Base-by-base conservation (phyloP, 176 grass and related monocot genomes). In the Hsuehochloa calcarea region DNA sequence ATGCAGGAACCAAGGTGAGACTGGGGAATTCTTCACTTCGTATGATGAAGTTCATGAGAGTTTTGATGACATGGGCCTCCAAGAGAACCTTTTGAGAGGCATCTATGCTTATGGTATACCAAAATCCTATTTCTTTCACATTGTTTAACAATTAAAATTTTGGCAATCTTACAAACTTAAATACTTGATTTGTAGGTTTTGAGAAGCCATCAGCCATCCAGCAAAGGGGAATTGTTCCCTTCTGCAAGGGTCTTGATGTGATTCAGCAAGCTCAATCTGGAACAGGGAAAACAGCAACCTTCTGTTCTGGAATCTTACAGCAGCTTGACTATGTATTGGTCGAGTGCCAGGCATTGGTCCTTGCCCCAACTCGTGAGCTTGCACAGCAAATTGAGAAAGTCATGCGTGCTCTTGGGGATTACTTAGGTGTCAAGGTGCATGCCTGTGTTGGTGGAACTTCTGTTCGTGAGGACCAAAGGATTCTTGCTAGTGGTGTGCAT, bases 131-230 rank as follows among this genome's bases (percentile, higher is more conserved):
- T 6, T 16, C 25, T 26, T 73, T 10, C 3, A 54, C 3, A 8
- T 5, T 69, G 29, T 72, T 70, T 0, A 8, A 20, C 29, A 29
- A 70, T 68, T 26, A 0, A 9, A 37, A 3, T 17, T 64, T 70
- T 39, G 26, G n/a, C 51, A 1, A 16, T 23, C 15, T 50, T 82
- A 52, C 8, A 58, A 82, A 23, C 49, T 15, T 4, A 17, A 4
- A 39, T 83, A 12, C 78, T 72, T 31, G 43, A 22, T 79, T 69
- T 70, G 27, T 45, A 94, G 93, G 93, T 86, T 95, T 95, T 90
- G 93, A 96, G 89, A 96, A 96, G 40, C 93, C 93, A 68, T 96
- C 93, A 10, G 93, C 93, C 14, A 96, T 96, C 71, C 93, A 96
- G 83, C 93, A 96, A 41, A 90, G 93, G 51, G 93, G 93, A 27